Evolutionary conservation across 345 rosid genomes (phyloP), one percentile per base, ranked within the genome.

Genomic region (Syzygium aqueum): DNA sequence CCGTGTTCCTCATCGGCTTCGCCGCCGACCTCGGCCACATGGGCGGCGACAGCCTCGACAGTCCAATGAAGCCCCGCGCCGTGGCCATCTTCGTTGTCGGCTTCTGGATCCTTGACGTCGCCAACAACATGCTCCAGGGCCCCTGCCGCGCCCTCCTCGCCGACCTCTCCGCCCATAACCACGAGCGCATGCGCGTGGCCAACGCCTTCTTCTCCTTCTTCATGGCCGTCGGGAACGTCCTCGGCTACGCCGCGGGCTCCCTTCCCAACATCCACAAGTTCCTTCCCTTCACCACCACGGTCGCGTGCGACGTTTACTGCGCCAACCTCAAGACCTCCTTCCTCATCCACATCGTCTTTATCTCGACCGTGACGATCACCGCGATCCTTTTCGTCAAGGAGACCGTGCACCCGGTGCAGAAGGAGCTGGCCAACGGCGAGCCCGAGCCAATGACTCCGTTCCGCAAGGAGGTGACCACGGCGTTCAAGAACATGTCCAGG

Each of bases 101-200:
- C 11, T 93, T 93, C 67, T 93, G 93, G 94, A 86, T 93, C 23
- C 91, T 93, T 11, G 94, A 93, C 84, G 93, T 93, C 1, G 94
- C 94, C 84, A 93, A 93, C 87, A 93, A 93, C 87, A 93, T 90
- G 94, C 92, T 93, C 43, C 94, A 92, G 85, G 94, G 88, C 49
- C 93, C 51, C 6, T 91, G 93, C 88, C 91, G 94, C 4, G 94
- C 94, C 2, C 61, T 92, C 13, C 89, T 92, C 5, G 94, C 94
- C 15, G 94, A 92, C 61, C 91, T 92, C 14, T 87, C 93, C 28
- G 94, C 88, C 8, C 7, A 54, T 3, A 86, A 85, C 87, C 92
- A 91, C 83, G 84, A 78, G 86, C 91, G 88, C 86, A 92, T 91
- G 16, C 86, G 94, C 30, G 33, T 53, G 2, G 92, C 93, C 27